These are phyloP conservation scores for Vachellia pachyceras DNA, from an alignment of 306 rosid species.

Conservation along the genomic window DNA sequence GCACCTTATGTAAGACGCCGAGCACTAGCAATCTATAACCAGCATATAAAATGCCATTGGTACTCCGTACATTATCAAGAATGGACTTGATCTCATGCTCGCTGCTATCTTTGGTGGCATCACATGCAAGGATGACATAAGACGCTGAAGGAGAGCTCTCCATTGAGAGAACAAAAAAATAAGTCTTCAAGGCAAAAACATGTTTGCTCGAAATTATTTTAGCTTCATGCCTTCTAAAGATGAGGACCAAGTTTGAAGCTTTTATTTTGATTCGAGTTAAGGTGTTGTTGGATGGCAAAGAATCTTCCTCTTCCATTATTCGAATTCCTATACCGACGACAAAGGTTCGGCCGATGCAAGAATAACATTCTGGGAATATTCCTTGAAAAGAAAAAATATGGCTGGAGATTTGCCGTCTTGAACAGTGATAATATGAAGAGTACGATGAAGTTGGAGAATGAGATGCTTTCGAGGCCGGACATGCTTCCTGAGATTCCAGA, in stretches of 20 bases:
- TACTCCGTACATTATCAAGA: conserved; percentile 28
- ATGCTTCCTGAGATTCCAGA: conserved; percentile 25
- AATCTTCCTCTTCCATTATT: conserved; percentile 5
- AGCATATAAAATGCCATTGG: conserved; percentile 46
- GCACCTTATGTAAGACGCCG: conserved; percentile 60
- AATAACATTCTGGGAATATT: conserved; percentile 38
- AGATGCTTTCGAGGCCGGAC: not conserved
- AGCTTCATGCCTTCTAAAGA: not conserved
- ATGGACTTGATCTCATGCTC: conserved; percentile 46
- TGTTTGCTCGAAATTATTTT: not conserved
- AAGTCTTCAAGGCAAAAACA: conserved; percentile 23
- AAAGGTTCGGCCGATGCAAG: conserved; percentile 1
- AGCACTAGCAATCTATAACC: conserved; percentile 55
- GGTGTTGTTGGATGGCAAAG: not conserved
- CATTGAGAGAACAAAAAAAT: conserved; percentile 30
- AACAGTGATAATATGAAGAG: not conserved
- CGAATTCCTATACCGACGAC: conserved; percentile 3
- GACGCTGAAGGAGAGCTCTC: conserved; percentile 40
- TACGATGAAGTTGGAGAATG: conserved; percentile 7
- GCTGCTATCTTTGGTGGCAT: conserved; percentile 54
- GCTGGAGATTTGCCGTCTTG: conserved; percentile 31
- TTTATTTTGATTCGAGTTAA: not conserved
- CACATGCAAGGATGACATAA: conserved; percentile 54
- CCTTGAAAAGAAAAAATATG: not conserved
- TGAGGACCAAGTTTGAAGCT: not conserved